Conservation (phyloP, 2,329 filamentous ascomycete species). For the Verticillium dahliae region DNA sequence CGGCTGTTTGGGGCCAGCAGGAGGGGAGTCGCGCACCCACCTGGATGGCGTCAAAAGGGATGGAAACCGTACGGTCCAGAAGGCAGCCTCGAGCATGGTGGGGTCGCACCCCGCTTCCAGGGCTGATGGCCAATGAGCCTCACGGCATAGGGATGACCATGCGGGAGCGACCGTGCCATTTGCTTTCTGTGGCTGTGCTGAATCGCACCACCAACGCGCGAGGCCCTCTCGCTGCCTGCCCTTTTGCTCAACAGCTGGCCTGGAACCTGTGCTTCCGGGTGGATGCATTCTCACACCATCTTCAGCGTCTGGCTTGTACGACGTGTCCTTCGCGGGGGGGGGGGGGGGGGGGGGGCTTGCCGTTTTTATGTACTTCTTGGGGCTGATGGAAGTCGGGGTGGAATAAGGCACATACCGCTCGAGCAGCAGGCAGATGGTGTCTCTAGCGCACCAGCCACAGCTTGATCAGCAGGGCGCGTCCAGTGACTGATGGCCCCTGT, state of each 20-base stretch:
- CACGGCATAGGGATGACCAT: slow-evolving; percentile 6
- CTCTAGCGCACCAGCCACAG: not conserved
- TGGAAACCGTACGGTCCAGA: slow-evolving; percentile 1
- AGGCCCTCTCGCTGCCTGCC: not conserved
- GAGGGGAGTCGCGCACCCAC: not conserved
- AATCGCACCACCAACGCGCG: slow-evolving; percentile 12
- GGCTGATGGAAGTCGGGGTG: too few species aligned
- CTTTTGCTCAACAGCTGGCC: not conserved
- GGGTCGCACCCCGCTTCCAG: not conserved
- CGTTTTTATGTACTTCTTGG: too few species aligned
- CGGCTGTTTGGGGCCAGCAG: too few species aligned
- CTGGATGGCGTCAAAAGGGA: slow-evolving; percentile 2
- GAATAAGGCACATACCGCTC: too few species aligned
- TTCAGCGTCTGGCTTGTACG: too few species aligned
- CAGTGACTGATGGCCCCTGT: not conserved
- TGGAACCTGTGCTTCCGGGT: not conserved
- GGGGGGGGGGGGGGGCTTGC: too few species aligned
- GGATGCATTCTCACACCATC: not conserved
- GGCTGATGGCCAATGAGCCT: slow-evolving; percentile 2
- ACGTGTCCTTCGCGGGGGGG: too few species aligned
- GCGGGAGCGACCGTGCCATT: slow-evolving; percentile 10
- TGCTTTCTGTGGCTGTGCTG: slow-evolving; percentile 12
- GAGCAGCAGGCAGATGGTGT: not conserved
- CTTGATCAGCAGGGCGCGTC: not conserved
- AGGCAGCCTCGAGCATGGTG: not conserved